Percentiles rank a stretch among this genome's conserved stretches.
phyloP scores from a whole-genome alignment of 352 stramenopile species.

The Phytophthora brassicae region DNA sequence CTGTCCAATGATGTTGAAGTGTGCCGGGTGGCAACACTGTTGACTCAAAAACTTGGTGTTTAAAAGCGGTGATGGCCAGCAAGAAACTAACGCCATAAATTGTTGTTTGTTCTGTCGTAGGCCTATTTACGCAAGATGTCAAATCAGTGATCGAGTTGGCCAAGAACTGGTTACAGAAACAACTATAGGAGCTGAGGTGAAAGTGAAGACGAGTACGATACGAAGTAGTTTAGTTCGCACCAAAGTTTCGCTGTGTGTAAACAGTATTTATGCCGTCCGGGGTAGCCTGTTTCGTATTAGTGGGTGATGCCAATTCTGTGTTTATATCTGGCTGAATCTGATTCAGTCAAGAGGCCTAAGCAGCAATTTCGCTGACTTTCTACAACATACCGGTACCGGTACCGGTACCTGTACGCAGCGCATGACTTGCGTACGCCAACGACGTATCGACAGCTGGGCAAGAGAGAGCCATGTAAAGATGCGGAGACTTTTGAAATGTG shows the following conservation, averaged over 20 bases:
- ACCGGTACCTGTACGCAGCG: not conserved
- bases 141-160: conserved; percentile 21
- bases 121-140: conserved; percentile 36
- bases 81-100: not conserved
- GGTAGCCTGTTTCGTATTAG: too few species aligned
- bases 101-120: conserved; percentile 13
- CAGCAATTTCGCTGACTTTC: too few species aligned
- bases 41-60: too few species aligned
- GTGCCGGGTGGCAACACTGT: conserved; percentile 1
- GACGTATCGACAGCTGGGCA: conserved; percentile 20
- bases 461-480: conserved; percentile 28
- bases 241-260: conserved; percentile 14
- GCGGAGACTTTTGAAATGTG: conserved; percentile 10
- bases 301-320: too few species aligned
- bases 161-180: conserved; percentile 1
- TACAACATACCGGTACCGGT: too few species aligned
- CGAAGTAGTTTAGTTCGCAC: conserved; percentile 13
- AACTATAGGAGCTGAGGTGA: conserved; percentile 7
- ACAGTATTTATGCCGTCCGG: conserved; percentile 15
- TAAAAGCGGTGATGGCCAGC: not conserved
- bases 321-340: too few species aligned
- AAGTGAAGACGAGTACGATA: conserved; percentile 1
- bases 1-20: not conserved
- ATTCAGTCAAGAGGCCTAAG: too few species aligned
- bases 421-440: conserved; percentile 12